Evolutionary conservation across 495 filamentous ascomycete species (phyloP).

Genomic region (Penicillium lividum): DNA sequence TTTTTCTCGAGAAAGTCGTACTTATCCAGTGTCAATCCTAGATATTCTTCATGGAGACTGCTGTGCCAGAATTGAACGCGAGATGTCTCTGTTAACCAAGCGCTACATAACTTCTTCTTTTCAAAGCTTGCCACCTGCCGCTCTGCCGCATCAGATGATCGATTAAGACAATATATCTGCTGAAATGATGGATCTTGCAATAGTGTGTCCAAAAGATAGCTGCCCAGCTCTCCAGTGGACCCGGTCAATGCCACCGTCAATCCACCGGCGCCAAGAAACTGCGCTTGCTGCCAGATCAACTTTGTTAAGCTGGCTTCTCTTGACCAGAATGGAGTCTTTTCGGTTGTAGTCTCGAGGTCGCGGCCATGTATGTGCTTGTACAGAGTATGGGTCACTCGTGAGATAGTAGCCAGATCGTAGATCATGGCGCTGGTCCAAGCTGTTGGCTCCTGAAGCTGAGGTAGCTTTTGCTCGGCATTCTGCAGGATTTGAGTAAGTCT

Average conservation of each 20-base stretch:
- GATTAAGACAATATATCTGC: slow-evolving; percentile 1
- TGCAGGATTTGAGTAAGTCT: not conserved
- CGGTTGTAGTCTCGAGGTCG: not conserved
- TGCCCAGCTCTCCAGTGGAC: slow-evolving; percentile 7
- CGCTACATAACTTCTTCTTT: not conserved
- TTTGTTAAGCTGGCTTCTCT: not conserved
- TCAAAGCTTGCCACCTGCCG: not conserved
- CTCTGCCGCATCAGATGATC: not conserved
- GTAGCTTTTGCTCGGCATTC: not conserved
- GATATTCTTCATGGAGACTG: not conserved
- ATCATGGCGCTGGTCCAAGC: not conserved
- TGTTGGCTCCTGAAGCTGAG: not conserved
- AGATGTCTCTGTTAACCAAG: not conserved
- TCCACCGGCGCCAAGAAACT: not conserved
- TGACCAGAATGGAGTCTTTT: not conserved
- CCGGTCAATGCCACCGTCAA: slow-evolving; percentile 2
- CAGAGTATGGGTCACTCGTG: not conserved
- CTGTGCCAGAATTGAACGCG: not conserved
- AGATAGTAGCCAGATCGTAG: not conserved
- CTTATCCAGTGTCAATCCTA: not conserved
- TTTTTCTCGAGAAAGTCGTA: not conserved
- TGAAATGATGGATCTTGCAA: not conserved
- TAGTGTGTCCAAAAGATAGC: not conserved
- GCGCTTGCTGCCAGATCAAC: not conserved
- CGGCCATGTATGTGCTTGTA: not conserved